phyloP scores from a whole-genome alignment of 192 early-diverging fungal species.

The Backusella circina region DNA sequence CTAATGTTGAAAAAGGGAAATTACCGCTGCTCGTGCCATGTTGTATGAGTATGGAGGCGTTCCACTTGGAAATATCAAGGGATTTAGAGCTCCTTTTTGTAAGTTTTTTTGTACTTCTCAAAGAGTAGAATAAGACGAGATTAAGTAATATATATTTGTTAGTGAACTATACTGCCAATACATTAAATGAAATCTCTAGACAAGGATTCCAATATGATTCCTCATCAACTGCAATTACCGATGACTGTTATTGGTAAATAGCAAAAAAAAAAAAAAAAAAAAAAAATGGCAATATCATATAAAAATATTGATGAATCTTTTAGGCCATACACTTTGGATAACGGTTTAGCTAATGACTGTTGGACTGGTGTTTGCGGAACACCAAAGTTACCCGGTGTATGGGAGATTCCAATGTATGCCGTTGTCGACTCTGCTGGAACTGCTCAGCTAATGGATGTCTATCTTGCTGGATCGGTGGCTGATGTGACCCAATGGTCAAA shows the following conservation, averaged over 20 bases:
- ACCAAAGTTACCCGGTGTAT: constrained; percentile 47
- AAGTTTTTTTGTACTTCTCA: neutral
- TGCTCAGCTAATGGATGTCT: constrained; percentile 44
- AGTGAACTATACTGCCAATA: constrained; percentile 48
- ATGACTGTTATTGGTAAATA: constrained; percentile 46
- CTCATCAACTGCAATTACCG: constrained; percentile 38
- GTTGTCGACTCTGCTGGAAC: constrained; percentile 38
- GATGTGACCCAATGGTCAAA: constrained; percentile 44
- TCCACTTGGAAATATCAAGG: constrained; percentile 49
- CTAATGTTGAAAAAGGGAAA: constrained; percentile 26
- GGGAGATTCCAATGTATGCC: constrained; percentile 64
- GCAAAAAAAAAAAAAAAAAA: neutral
- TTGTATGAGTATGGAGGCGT: constrained; percentile 55
- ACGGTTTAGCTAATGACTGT: constrained; percentile 59
- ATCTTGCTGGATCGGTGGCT: constrained; percentile 36
- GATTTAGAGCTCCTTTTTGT: constrained; percentile 63
- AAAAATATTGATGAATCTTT: neutral
- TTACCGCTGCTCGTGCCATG: constrained; percentile 30
- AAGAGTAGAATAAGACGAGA: neutral
- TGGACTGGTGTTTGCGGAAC: constrained; percentile 45
- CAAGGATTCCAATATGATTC: constrained; percentile 55
- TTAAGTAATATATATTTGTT: neutral
- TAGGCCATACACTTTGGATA: constrained; percentile 62
- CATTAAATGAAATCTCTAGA: constrained; percentile 38
- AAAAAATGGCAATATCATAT: neutral